Evolutionary conservation across 148 eudicot genomes (phyloP).

Genomic region (Agrostemma githago): DNA sequence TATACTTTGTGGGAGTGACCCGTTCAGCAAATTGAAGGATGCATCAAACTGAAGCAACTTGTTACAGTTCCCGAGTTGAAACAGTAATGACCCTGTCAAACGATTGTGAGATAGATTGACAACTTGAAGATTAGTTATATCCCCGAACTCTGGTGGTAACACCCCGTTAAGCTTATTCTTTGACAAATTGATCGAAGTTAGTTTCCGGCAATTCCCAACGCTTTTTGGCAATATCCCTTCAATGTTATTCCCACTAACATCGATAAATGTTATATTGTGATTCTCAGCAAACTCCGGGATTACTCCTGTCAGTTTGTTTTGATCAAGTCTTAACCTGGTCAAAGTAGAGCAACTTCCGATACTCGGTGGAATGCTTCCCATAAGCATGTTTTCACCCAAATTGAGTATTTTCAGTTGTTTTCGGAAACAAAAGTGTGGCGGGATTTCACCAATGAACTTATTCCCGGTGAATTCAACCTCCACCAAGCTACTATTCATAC

Average conservation of each 20-base stretch:
- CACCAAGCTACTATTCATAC: constrained; percentile 51
- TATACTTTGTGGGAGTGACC: constrained; percentile 48
- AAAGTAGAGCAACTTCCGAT: constrained; percentile 58
- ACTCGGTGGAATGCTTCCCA: constrained; percentile 59
- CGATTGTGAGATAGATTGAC: constrained; percentile 54
- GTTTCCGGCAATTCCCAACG: constrained; percentile 38
- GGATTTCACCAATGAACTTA: constrained; percentile 55
- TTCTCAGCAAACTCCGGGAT: constrained; percentile 54
- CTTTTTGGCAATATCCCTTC: constrained; percentile 49
- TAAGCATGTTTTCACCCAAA: constrained; percentile 51
- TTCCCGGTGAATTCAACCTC: constrained; percentile 58
- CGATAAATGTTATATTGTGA: constrained; percentile 37
- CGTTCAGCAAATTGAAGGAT: constrained; percentile 49
- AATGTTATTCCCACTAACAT: constrained; percentile 52
- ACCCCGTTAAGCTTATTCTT: constrained; percentile 49
- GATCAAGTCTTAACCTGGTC: constrained; percentile 48
- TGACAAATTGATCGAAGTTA: constrained; percentile 45
- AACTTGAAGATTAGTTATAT: constrained; percentile 39
- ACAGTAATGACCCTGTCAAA: constrained; percentile 55
- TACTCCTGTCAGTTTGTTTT: constrained; percentile 55
- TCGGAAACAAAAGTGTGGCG: constrained; percentile 55
- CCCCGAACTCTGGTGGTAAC: constrained; percentile 53
- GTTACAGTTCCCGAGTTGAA: constrained; percentile 43
- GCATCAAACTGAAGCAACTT: constrained; percentile 41
- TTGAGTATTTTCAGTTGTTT: constrained; percentile 42